Evolutionary conservation across 1,284 basidiomycete species (phyloP).

Genomic region (Rhodotorula sp.): DNA sequence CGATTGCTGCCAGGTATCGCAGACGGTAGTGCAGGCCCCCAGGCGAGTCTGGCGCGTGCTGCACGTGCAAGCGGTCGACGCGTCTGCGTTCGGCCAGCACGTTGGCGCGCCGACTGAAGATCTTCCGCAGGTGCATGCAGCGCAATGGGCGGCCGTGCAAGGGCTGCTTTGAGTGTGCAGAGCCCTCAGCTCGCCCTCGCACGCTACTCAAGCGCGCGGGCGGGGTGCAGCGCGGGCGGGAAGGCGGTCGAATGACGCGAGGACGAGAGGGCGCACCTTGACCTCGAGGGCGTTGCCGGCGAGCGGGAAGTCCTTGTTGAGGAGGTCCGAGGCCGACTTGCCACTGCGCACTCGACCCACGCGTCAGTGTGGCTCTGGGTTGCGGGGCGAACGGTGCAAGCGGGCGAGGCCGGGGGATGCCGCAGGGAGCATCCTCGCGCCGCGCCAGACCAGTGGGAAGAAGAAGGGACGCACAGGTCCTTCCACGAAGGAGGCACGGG

Average conservation of each 20-base stretch:
- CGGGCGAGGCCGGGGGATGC: background rate
- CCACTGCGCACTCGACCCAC: constrained; percentile 54
- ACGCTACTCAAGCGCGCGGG: background rate
- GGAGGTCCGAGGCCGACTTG: constrained; percentile 93
- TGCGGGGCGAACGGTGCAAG: too few species aligned
- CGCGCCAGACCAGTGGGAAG: too few species aligned
- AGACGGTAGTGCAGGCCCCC: background rate
- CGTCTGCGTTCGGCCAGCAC: background rate
- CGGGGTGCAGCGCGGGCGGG: background rate
- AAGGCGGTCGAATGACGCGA: background rate
- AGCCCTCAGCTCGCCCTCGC: background rate
- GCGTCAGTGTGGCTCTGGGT: background rate
- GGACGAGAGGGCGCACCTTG: constrained; percentile 32
- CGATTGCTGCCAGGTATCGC: background rate
- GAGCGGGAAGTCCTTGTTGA: constrained; percentile 92
- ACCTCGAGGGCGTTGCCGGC: constrained; percentile 59
- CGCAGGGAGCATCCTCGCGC: background rate
- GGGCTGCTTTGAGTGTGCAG: background rate
- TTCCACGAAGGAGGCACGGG: constrained; percentile 24
- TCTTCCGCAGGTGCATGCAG: background rate
- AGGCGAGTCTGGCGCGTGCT: background rate
- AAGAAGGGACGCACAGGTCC: constrained; percentile 15
- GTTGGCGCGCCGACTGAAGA: background rate
- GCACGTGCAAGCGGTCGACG: background rate
- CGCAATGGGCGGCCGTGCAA: too few species aligned